These are phyloP conservation scores for Neurospora sp. DNA, from an alignment of 495 filamentous ascomycete genomes.

Conservation along the genomic window DNA sequence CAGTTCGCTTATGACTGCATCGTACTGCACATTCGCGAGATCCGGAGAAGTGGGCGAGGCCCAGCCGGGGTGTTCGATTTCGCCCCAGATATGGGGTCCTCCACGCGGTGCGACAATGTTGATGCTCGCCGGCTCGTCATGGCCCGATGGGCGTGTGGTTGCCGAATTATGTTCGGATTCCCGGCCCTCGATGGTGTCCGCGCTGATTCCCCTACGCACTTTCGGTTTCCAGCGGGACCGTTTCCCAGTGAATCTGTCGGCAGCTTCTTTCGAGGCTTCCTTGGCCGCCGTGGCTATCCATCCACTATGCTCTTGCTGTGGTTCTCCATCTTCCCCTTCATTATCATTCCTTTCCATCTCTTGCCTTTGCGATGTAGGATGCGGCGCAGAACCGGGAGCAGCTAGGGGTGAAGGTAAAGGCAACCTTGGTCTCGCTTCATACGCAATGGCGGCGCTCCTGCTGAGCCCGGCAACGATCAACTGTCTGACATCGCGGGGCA, in stretches of 20 bases:
- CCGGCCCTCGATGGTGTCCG: conserved; percentile 1
- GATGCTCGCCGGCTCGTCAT: not conserved
- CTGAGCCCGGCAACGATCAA: conserved; percentile 63
- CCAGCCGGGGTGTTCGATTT: conserved; percentile 82
- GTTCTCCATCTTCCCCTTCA: not conserved
- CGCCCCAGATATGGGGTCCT: conserved; percentile 52
- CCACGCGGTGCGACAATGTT: conserved; percentile 20
- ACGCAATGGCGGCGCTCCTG: conserved; percentile 72
- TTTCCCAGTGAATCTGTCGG: not conserved
- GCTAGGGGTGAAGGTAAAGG: conserved; percentile 14
- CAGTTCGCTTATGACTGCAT: conserved; percentile 72
- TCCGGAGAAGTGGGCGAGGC: conserved; percentile 64
- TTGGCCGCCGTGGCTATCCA: not conserved
- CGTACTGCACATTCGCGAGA: conserved; percentile 70
- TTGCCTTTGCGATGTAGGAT: not conserved
- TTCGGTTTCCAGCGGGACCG: not conserved
- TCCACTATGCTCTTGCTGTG: not conserved
- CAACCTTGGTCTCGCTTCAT: conserved; percentile 61
- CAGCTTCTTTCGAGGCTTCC: not conserved
- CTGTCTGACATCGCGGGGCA: conserved; percentile 59
- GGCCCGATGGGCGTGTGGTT: not conserved
- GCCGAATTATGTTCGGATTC: conserved; percentile 12
- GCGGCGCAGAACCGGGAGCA: not conserved
- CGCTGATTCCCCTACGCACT: conserved; percentile 4
- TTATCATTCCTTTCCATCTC: not conserved